These are phyloP conservation scores for Mycena rebaudengoi DNA, from an alignment of 768 basidiomycete genomes.

Conservation along the genomic window DNA sequence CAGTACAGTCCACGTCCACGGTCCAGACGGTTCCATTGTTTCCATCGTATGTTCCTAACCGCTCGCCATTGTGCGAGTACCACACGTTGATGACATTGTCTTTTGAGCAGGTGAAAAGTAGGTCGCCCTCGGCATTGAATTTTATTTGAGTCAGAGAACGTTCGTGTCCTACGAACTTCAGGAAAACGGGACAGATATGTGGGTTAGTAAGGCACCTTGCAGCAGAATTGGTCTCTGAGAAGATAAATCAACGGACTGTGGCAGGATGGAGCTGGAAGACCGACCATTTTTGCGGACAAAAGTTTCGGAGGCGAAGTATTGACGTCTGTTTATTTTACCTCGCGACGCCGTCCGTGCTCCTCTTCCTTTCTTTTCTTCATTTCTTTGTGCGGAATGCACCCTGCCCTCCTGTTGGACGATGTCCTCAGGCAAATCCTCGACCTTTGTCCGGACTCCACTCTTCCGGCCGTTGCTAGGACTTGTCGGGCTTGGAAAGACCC, in stretches of 20 bases:
- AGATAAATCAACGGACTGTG: not conserved
- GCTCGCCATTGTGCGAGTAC: constrained; percentile 97
- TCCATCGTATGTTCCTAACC: constrained; percentile 95
- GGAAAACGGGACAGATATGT: not conserved
- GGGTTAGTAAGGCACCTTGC: constrained; percentile 57
- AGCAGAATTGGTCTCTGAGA: constrained; percentile 77
- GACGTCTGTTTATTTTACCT: not conserved
- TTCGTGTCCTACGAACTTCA: constrained; percentile 78
- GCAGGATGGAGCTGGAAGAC: not conserved
- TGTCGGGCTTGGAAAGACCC: constrained; percentile 59
- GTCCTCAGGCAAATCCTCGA: constrained; percentile 53
- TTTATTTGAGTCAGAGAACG: constrained; percentile 97
- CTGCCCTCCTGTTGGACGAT: constrained; percentile 57
- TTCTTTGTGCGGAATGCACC: constrained; percentile 44
- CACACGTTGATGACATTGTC: constrained; percentile 96
- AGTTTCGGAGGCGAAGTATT: not conserved
- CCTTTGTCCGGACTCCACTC: constrained; percentile 38
- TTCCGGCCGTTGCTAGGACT: constrained; percentile 48
- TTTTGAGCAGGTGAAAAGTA: constrained; percentile 96
- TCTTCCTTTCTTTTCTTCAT: not conserved
- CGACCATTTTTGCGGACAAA: constrained; percentile 16
- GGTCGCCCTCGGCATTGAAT: constrained; percentile 96
- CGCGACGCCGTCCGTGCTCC: not conserved
- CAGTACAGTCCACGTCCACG: constrained; percentile 92
- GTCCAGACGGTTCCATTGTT: constrained; percentile 98